A percentile compares a stretch with the other conserved stretches of the same genome.
Conservation (phyloP, 768 basidiomycete species). For the Hemileccinum rubropunctum region DNA sequence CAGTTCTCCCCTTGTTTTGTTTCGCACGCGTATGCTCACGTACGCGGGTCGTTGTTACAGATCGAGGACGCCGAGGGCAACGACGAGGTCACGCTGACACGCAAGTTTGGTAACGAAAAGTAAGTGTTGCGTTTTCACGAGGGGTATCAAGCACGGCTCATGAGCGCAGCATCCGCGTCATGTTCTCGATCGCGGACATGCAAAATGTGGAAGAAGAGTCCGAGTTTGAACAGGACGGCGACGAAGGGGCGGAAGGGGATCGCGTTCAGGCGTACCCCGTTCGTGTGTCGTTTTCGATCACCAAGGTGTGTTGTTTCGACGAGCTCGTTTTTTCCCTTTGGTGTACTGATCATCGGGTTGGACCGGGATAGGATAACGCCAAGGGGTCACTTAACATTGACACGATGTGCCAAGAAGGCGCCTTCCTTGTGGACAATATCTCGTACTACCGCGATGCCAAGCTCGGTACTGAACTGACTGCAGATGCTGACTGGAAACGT, state of each 20-base stretch:
- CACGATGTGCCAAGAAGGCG: slow-evolving; percentile 72
- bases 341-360: too few species aligned
- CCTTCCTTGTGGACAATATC: slow-evolving; percentile 86
- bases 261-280: slow-evolving; percentile 57
- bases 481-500: slow-evolving; percentile 93
- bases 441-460: slow-evolving; percentile 76
- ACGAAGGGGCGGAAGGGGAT: slow-evolving; percentile 30
- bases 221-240: slow-evolving; percentile 39
- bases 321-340: background rate
- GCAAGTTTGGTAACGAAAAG: slow-evolving; percentile 90
- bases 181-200: slow-evolving; percentile 92
- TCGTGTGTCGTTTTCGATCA: slow-evolving; percentile 47
- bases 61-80: slow-evolving; percentile 67
- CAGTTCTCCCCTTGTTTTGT: background rate
- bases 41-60: slow-evolving; percentile 32
- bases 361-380: slow-evolving; percentile 38
- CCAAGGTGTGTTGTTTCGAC: slow-evolving; percentile 57
- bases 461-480: slow-evolving; percentile 71
- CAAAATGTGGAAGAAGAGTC: slow-evolving; percentile 46
- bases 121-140: slow-evolving; percentile 37
- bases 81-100: slow-evolving; percentile 80
- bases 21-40: background rate
- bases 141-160: background rate
- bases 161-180: slow-evolving; percentile 62
- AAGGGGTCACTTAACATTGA: slow-evolving; percentile 77